Conservation (phyloP, 805 yeast species). For the Lachancea sp. region DNA sequence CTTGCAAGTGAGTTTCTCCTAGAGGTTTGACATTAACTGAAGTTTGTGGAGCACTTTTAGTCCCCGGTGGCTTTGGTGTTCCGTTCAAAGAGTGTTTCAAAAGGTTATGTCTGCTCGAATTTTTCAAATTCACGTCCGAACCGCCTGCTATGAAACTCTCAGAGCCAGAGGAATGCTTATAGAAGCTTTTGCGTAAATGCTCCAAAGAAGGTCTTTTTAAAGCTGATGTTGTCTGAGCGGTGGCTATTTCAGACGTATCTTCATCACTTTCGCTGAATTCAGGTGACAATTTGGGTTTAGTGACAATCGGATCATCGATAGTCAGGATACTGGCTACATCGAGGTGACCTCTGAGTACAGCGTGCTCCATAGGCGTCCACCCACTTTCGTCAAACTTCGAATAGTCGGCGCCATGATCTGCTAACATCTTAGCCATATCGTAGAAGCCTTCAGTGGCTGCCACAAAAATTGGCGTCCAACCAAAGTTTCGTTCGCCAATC, state of each 20-base stretch:
- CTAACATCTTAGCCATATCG: conserved; percentile 50
- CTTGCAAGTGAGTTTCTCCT: conserved; percentile 70
- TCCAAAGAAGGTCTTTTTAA: background rate
- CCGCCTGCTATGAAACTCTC: conserved; percentile 13
- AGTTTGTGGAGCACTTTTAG: background rate
- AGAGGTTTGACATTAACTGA: conserved; percentile 64
- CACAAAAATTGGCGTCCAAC: conserved; percentile 90
- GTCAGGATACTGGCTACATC: conserved; percentile 56
- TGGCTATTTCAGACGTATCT: background rate
- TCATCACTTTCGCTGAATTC: conserved; percentile 1
- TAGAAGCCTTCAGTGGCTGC: conserved; percentile 81
- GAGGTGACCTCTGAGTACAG: conserved; percentile 82
- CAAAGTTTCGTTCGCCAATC: conserved; percentile 67
- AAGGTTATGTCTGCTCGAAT: conserved; percentile 12
- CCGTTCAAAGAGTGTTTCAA: conserved; percentile 5
- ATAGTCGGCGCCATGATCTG: conserved; percentile 47
- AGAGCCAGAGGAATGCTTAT: conserved; percentile 12
- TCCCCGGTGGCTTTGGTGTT: background rate
- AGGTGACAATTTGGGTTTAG: conserved; percentile 16
- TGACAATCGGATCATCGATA: conserved; percentile 18
- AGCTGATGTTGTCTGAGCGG: background rate
- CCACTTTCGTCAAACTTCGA: conserved; percentile 72
- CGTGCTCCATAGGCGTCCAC: conserved; percentile 98
- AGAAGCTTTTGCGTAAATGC: conserved; percentile 2
- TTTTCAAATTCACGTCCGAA: conserved; percentile 4